Evolutionary conservation across 305 asterid genomes (phyloP).

Genomic region (Fraxinus baroniana): DNA sequence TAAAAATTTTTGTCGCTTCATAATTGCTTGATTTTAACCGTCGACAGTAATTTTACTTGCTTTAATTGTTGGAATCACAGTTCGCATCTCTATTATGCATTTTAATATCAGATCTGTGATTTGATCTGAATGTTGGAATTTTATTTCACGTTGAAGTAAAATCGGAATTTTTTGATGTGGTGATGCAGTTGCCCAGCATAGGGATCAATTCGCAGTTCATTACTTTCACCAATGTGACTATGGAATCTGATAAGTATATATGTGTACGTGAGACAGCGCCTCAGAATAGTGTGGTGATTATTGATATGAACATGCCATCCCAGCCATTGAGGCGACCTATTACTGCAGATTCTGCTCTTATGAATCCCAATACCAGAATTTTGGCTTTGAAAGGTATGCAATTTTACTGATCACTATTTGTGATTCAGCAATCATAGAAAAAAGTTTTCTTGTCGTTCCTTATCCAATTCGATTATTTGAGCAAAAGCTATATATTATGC

Average conservation of each 20-base stretch:
- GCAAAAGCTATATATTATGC: background rate
- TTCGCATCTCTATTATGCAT: slow-evolving; percentile 28
- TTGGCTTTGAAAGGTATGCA: slow-evolving; percentile 41
- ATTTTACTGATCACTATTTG: background rate
- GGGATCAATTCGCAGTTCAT: slow-evolving; percentile 11
- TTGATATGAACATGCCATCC: slow-evolving; percentile 82
- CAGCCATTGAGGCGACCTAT: slow-evolving; percentile 98
- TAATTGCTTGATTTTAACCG: slow-evolving; percentile 26
- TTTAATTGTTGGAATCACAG: slow-evolving; percentile 7
- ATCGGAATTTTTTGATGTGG: slow-evolving; percentile 29
- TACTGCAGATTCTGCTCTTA: slow-evolving; percentile 98
- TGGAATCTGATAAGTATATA: slow-evolving; percentile 97
- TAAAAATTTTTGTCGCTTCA: slow-evolving; percentile 13
- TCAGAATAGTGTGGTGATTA: slow-evolving; percentile 33
- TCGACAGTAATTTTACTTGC: slow-evolving; percentile 19
- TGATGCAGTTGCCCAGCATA: slow-evolving; percentile 7
- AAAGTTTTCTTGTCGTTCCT: background rate
- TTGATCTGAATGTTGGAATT: slow-evolving; percentile 21
- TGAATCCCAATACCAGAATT: slow-evolving; percentile 90
- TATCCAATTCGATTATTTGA: background rate
- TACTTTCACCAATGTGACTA: slow-evolving; percentile 75
- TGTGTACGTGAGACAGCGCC: slow-evolving; percentile 98
- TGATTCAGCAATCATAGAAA: background rate
- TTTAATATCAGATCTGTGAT: slow-evolving; percentile 36
- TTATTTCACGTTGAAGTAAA: background rate